A percentile compares a stretch with the other conserved stretches of the same genome.
phyloP scores from a whole-genome alignment of 192 early-diverging fungal genomes.

The Spizellomyces sp. region DNA sequence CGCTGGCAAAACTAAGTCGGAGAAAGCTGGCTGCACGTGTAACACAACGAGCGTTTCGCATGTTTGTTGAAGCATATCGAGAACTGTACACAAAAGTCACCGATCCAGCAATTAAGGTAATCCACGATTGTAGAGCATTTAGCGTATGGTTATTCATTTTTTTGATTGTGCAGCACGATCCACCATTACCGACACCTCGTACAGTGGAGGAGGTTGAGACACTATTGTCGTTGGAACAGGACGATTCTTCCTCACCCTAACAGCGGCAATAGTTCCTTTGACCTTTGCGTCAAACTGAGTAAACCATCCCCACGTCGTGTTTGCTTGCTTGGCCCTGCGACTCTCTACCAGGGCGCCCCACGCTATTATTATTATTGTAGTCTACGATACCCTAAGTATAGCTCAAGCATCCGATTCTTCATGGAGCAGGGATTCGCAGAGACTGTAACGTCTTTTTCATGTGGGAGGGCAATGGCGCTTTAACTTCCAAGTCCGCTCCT shows the following conservation, averaged over 20 bases:
- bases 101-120: conserved; percentile 55
- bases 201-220: conserved; percentile 76
- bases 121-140: no score
- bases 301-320: no score
- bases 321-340: no score
- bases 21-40: conserved; percentile 36
- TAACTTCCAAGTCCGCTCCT: conserved; percentile 24
- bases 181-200: conserved; percentile 60
- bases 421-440: no score
- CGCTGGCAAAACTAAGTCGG: conserved; percentile 42
- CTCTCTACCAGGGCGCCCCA: no score
- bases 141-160: background rate
- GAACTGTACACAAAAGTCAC: conserved; percentile 54
- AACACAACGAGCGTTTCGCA: conserved; percentile 50
- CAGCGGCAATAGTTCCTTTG: no score
- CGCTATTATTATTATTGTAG: no score
- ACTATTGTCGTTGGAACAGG: conserved; percentile 42
- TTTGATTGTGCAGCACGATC: conserved; percentile 36
- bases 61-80: conserved; percentile 68
- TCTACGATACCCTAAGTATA: no score
- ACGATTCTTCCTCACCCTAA: conserved; percentile 1
- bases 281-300: no score
- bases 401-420: no score
- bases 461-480: conserved; percentile 27
- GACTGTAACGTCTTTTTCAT: background rate